phyloP scores from a whole-genome alignment of 441 rosid species.

The Erodium trifolium region DNA sequence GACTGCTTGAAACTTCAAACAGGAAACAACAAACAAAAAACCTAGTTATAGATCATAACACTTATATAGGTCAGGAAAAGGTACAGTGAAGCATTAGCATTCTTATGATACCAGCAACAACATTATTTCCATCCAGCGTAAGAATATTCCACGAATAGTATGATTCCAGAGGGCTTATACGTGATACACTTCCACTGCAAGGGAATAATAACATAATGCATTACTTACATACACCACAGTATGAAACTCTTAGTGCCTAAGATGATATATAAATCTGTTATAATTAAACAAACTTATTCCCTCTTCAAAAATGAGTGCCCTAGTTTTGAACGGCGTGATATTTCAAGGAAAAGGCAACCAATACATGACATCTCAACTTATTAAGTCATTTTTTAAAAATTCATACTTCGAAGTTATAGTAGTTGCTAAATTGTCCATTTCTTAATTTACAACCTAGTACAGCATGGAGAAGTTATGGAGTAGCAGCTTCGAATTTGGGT shows the following conservation, averaged over 20 bases:
- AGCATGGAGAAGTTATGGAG: not conserved
- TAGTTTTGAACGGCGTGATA: too few relatives aligned
- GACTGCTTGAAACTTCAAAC: conserved; percentile 73
- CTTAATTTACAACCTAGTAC: not conserved
- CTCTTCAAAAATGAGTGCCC: too few relatives aligned
- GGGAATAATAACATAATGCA: conserved; percentile 15
- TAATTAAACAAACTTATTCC: too few relatives aligned
- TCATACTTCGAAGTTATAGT: not conserved
- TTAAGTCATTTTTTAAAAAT: not conserved
- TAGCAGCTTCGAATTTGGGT: not conserved
- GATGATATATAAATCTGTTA: too few relatives aligned
- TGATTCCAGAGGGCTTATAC: conserved; percentile 61
- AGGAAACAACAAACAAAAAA: conserved; percentile 6
- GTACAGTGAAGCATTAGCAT: conserved; percentile 13
- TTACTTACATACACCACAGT: too few relatives aligned
- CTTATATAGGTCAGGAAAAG: conserved; percentile 8
- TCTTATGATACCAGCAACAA: conserved; percentile 60
- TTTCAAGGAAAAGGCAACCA: not conserved
- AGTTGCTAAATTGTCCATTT: not conserved
- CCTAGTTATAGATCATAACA: conserved; percentile 15
- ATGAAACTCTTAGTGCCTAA: too few relatives aligned
- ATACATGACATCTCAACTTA: not conserved
- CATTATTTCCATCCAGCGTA: conserved; percentile 57
- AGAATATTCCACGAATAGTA: conserved; percentile 63
- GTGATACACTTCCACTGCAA: conserved; percentile 56